These are phyloP conservation scores for Dactylellina haptotyla DNA, from an alignment of 2,329 filamentous ascomycete genomes.

Conservation along the genomic window DNA sequence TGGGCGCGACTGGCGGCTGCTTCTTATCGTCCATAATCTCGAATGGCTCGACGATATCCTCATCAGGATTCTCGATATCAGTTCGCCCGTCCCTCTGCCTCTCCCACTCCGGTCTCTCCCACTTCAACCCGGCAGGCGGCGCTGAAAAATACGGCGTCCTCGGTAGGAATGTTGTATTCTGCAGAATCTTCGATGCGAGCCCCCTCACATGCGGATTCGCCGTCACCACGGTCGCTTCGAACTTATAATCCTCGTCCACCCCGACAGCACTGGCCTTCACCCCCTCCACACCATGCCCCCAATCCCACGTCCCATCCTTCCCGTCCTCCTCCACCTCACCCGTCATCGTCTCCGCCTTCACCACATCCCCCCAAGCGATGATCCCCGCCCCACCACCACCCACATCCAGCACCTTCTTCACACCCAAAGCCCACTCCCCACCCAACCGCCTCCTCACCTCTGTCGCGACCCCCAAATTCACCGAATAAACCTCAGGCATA, in stretches of 20 bases:
- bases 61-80: conserved; percentile 23
- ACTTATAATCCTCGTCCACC: conserved; percentile 36
- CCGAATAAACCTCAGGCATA: conserved; percentile 74
- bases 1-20: conserved; percentile 68
- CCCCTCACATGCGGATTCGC: conserved; percentile 79
- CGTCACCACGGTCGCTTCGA: conserved; percentile 80
- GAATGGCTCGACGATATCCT: conserved; percentile 59
- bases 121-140: conserved; percentile 11
- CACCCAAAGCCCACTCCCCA: conserved; percentile 74
- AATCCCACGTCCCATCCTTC: conserved; percentile 65
- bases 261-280: conserved; percentile 8
- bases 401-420: conserved; percentile 73
- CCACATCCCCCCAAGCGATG: conserved; percentile 79
- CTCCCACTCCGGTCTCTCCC: conserved; percentile 15
- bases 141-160: conserved; percentile 73
- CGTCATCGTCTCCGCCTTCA: conserved; percentile 82
- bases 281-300: conserved; percentile 47
- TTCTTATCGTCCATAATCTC: conserved; percentile 61
- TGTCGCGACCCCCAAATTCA: conserved; percentile 73
- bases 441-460: conserved; percentile 80
- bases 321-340: conserved; percentile 66
- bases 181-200: conserved; percentile 78
- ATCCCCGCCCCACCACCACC: conserved; percentile 78
- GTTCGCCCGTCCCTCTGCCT: background rate
- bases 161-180: conserved; percentile 91